phyloP scores from a whole-genome alignment of 192 early-diverging fungal genomes.

The Rhizophagus prolifer region DNA sequence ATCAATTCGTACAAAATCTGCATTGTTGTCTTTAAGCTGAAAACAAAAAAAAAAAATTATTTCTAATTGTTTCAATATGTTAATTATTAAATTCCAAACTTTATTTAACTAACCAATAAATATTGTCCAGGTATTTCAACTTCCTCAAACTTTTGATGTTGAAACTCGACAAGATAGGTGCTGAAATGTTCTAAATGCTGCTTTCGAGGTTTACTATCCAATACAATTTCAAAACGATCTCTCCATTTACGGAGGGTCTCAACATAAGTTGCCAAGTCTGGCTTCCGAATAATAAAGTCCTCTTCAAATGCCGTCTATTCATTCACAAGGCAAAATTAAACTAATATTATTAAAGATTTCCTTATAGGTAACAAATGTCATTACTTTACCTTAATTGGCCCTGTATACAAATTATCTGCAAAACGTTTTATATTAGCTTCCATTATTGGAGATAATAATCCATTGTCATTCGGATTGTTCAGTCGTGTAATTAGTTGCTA shows the following conservation, averaged over 20 bases:
- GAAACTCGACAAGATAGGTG: constrained; percentile 96
- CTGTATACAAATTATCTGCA: constrained; percentile 81
- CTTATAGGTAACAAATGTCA: neutral
- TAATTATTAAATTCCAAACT: neutral
- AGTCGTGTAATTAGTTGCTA: constrained; percentile 69
- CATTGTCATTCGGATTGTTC: constrained; percentile 60
- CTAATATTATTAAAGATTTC: neutral
- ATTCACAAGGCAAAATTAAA: neutral
- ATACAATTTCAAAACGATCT: constrained; percentile 84
- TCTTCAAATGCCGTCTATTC: constrained; percentile 73
- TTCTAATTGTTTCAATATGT: no score
- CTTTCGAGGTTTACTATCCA: constrained; percentile 78
- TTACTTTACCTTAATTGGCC: constrained; percentile 63
- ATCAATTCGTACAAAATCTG: constrained; percentile 94
- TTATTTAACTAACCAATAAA: constrained; percentile 61
- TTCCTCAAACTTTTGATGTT: constrained; percentile 98
- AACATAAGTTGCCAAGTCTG: constrained; percentile 81
- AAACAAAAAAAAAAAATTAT: neutral
- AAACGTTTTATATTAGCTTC: constrained; percentile 83
- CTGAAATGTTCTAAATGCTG: constrained; percentile 86
- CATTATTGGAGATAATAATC: constrained; percentile 63
- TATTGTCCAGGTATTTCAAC: constrained; percentile 99
- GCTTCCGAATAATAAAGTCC: constrained; percentile 90
- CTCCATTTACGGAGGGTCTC: constrained; percentile 89
- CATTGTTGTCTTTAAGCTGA: constrained; percentile 61